Evolutionary conservation across 805 yeast species (phyloP).

Genomic region (Saturnispora diversa): DNA sequence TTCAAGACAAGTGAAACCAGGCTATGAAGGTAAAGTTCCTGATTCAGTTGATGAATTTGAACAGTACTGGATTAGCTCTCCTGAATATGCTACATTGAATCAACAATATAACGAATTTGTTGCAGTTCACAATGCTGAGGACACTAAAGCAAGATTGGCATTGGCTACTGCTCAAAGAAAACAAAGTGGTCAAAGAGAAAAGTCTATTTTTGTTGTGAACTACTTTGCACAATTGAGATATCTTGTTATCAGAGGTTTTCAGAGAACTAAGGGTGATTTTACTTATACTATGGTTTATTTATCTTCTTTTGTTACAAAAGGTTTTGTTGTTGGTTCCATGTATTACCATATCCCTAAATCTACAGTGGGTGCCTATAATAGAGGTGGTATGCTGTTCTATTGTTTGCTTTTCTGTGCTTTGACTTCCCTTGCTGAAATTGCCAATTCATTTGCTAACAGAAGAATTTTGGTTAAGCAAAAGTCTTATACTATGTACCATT

Average conservation of each 20-base stretch:
- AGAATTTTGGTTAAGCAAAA: conserved; percentile 57
- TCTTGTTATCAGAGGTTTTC: conserved; percentile 48
- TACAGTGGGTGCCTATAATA: conserved; percentile 50
- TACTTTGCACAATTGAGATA: conserved; percentile 44
- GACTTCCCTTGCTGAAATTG: conserved; percentile 56
- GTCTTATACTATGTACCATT: conserved; percentile 54
- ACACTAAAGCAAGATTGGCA: conserved; percentile 35
- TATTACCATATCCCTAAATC: conserved; percentile 44
- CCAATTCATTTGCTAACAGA: conserved; percentile 51
- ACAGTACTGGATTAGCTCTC: conserved; percentile 48
- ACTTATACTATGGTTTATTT: conserved; percentile 47
- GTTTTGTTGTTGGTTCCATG: conserved; percentile 54
- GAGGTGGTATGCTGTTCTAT: conserved; percentile 57
- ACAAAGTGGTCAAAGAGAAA: conserved; percentile 33
- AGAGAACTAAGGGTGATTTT: conserved; percentile 52
- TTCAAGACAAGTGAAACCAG: conserved; percentile 43
- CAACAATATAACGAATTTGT: conserved; percentile 34
- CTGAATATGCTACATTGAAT: conserved; percentile 39
- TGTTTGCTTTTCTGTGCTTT: conserved; percentile 54
- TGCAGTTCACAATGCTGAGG: conserved; percentile 31
- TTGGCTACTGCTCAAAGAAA: conserved; percentile 32
- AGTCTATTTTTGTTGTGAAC: conserved; percentile 33
- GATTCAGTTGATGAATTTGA: conserved; percentile 51
- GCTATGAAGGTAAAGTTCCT: conserved; percentile 50
- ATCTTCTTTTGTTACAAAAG: conserved; percentile 48